These are phyloP conservation scores for Ophiognomonia clavigignenti-juglandacearum DNA, from an alignment of 2,329 filamentous ascomycete species.

Conservation along the genomic window DNA sequence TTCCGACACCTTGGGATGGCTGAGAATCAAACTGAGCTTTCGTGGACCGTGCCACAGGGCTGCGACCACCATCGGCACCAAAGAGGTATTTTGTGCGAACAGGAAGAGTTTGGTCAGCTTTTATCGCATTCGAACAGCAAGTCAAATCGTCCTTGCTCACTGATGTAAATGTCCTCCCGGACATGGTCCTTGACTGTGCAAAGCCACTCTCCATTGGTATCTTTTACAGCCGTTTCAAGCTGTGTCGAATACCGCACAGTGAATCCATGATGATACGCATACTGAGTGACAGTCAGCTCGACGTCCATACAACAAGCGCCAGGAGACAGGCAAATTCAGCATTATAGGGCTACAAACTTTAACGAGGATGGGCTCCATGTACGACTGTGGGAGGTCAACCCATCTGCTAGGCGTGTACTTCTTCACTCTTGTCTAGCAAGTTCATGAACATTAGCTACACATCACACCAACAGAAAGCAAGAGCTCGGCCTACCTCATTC, in stretches of 20 bases:
- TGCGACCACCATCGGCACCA: constrained; percentile 41
- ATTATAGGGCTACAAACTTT: constrained; percentile 16
- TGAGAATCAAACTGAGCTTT: neutral
- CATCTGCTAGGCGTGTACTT: constrained; percentile 30
- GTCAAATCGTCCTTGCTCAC: too few relatives aligned
- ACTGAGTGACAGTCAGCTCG: neutral
- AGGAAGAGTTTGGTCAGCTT: too few relatives aligned
- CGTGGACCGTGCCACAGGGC: constrained; percentile 3
- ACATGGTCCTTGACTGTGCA: constrained; percentile 30
- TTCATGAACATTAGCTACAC: too few relatives aligned
- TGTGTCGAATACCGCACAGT: constrained; percentile 33
- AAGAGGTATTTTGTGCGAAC: constrained; percentile 53
- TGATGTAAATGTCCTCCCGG: constrained; percentile 24
- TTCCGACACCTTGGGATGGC: constrained; percentile 8
- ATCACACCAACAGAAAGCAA: too few relatives aligned
- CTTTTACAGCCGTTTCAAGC: constrained; percentile 26
- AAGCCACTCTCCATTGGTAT: constrained; percentile 14
- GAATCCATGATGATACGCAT: constrained; percentile 33
- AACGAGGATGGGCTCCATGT: constrained; percentile 38
- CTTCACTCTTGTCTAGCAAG: constrained; percentile 24
- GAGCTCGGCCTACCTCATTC: too few relatives aligned
- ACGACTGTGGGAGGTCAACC: constrained; percentile 30
- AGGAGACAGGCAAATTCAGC: too few relatives aligned
- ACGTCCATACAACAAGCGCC: too few relatives aligned
- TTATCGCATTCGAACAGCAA: too few relatives aligned